A percentile compares a stretch with the other conserved stretches of the same genome.
Conservation (phyloP, 2,329 filamentous ascomycete genomes). For the Cladosporium sp. region DNA sequence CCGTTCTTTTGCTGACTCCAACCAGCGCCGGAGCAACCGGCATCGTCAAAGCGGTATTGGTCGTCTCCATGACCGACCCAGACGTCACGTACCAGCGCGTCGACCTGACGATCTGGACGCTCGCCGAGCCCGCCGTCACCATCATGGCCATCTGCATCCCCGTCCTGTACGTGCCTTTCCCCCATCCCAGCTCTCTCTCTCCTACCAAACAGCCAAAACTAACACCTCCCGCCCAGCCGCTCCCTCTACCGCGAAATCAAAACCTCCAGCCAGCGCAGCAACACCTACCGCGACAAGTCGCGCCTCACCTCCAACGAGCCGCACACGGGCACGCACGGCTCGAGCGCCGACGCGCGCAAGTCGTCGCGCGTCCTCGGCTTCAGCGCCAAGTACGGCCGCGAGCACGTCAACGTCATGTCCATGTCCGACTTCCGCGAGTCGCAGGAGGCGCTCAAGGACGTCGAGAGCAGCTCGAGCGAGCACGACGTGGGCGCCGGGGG, state of each 20-base stretch:
- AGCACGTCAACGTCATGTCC: slow-evolving; percentile 1
- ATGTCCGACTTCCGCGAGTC: not conserved
- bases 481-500: not conserved
- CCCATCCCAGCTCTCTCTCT: not conserved
- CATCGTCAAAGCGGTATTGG: slow-evolving; percentile 3
- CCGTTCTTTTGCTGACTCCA: not conserved
- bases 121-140: slow-evolving; percentile 3
- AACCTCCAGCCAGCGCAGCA: slow-evolving; percentile 2
- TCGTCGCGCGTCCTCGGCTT: slow-evolving; percentile 1
- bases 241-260: slow-evolving; percentile 8
- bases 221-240: not conserved
- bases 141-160: slow-evolving; percentile 10
- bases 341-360: not conserved
- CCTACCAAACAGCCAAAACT: no score
- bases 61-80: not conserved
- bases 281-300: not conserved
- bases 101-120: slow-evolving; percentile 7
- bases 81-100: slow-evolving; percentile 4
- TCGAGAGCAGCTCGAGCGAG: not conserved
- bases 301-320: slow-evolving; percentile 3
- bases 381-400: slow-evolving; percentile 1
- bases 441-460: slow-evolving; percentile 4
- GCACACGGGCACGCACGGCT: not conserved
- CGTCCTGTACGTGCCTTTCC: not conserved
- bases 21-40: not conserved